A percentile compares a stretch with the other conserved stretches of the same genome.
These are phyloP conservation scores for Termitomyces sp. DNA, from an alignment of 768 basidiomycete species.

Conservation along the genomic window DNA sequence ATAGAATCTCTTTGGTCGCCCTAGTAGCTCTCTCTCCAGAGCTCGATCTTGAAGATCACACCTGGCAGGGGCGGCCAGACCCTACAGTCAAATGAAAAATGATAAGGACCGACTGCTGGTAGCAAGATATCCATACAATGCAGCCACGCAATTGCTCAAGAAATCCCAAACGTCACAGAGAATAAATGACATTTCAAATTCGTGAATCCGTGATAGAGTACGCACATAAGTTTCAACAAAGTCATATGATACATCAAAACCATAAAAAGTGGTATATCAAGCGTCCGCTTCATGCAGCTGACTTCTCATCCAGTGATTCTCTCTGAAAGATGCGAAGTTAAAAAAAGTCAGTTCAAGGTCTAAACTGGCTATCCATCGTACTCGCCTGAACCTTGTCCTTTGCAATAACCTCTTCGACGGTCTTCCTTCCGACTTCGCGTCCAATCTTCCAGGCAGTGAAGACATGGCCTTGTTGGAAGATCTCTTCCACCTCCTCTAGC, in stretches of 20 bases:
- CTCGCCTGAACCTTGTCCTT: slow-evolving; percentile 20
- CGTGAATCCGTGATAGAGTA: not conserved
- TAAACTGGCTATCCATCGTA: not conserved
- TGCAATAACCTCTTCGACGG: slow-evolving; percentile 49
- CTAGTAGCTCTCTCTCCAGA: too few relatives aligned
- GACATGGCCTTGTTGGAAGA: slow-evolving; percentile 66
- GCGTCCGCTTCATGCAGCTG: not conserved
- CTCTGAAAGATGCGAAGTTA: not conserved
- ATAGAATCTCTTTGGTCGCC: too few relatives aligned
- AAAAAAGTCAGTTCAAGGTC: not conserved
- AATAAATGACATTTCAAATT: not conserved
- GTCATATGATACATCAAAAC: not conserved
- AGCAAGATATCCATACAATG: too few relatives aligned
- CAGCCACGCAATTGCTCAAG: too few relatives aligned
- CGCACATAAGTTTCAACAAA: not conserved
- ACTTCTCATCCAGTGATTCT: slow-evolving; percentile 1
- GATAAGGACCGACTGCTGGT: too few relatives aligned
- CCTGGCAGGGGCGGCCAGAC: too few relatives aligned
- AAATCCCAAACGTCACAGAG: not conserved
- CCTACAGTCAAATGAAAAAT: too few relatives aligned
- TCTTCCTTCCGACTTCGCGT: slow-evolving; percentile 61
- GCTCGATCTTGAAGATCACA: too few relatives aligned
- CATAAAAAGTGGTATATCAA: not conserved
- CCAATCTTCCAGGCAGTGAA: slow-evolving; percentile 74
- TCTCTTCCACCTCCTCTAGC: slow-evolving; percentile 78